Evolutionary conservation across 1,139 yeast genomes (phyloP), one percentile per base, ranked within the genome.

Genomic region (Suhomyces choctaworum): DNA sequence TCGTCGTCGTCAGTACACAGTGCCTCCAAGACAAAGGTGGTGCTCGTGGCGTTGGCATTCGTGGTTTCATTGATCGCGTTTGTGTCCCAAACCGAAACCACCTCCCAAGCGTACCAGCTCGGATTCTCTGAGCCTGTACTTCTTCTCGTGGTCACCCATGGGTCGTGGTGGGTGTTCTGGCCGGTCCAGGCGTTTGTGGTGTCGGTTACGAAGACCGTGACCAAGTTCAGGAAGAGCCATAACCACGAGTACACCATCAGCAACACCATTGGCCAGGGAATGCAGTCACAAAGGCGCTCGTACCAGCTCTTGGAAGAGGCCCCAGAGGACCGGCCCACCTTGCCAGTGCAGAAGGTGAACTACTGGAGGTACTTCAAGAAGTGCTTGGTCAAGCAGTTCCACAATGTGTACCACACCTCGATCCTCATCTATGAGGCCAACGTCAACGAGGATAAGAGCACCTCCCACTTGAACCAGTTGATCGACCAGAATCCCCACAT

Each of bases 41-140:
- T 64, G 6, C 76, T 77, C 41, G 83, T 88, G 3, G 68, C 71
- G 3, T 54, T 70, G 1, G 73, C 89, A 7, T 79, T 87, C 41
- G 31, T 78, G 4, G 44, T 81, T 6, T 80, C 94, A 4, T 58
- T 87, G 45, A 49, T 76, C 5, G 56, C 88, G 6, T 88, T 87
- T 59, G 89, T 87, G 2, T 54, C 73, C 7, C 96, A 87, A 55
- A 87, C 96, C 0, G 96, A 87, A 58, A 67, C 82, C 42, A 87
- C 95, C 1, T 77, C 89, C 4, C 82, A 80, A 40, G 72, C 87
- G 5, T 84, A 87, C 50, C 65, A 70, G 25, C 58, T 67, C 4
- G 74, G 72, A 7, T 86, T 80, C 54, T 60, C 73, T 38, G 92
- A 86, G 53, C 96, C 96, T 0, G 68, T 85, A 14, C 61, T 86